These are phyloP conservation scores for Venturia aucupariae DNA, from an alignment of 2,329 filamentous ascomycete species.

Conservation along the genomic window DNA sequence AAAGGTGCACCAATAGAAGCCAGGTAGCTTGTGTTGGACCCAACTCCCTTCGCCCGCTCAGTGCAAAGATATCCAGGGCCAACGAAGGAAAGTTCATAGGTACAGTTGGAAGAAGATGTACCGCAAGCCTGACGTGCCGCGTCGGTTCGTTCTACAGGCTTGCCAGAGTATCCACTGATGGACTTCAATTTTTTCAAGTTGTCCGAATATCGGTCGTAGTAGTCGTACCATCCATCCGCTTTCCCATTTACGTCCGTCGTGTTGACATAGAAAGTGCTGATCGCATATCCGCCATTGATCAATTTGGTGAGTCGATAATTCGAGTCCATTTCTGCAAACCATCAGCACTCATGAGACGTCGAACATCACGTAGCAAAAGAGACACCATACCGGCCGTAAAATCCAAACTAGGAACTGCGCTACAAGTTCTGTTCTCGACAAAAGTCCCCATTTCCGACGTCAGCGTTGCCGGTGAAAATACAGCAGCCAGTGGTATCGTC, in stretches of 20 bases:
- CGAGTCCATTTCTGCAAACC: background rate
- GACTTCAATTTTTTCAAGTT: constrained; percentile 24
- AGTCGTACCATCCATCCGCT: constrained; percentile 25
- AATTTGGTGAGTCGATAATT: background rate
- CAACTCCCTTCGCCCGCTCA: constrained; percentile 22
- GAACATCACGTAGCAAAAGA: constrained; percentile 12
- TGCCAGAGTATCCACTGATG: constrained; percentile 26
- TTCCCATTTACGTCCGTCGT: constrained; percentile 24
- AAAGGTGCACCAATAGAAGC: constrained; percentile 24
- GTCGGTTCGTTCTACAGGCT: constrained; percentile 21
- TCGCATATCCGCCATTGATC: constrained; percentile 17
- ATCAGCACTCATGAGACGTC: background rate
- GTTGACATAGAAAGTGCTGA: constrained; percentile 28
- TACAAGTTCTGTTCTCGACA: constrained; percentile 22
- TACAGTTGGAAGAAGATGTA: constrained; percentile 26
- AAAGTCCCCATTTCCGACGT: constrained; percentile 24
- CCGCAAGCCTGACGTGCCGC: constrained; percentile 25
- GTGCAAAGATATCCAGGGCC: constrained; percentile 31
- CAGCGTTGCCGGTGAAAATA: constrained; percentile 28
- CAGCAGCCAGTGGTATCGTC: constrained; percentile 30
- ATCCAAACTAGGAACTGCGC: constrained; percentile 24
- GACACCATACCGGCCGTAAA: constrained; percentile 26
- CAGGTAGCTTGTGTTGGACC: constrained; percentile 17
- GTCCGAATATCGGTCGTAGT: constrained; percentile 15
- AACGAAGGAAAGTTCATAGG: constrained; percentile 26